phyloP scores from a whole-genome alignment of 2,329 filamentous ascomycete species.

The Aotearoamyces nothofagi region DNA sequence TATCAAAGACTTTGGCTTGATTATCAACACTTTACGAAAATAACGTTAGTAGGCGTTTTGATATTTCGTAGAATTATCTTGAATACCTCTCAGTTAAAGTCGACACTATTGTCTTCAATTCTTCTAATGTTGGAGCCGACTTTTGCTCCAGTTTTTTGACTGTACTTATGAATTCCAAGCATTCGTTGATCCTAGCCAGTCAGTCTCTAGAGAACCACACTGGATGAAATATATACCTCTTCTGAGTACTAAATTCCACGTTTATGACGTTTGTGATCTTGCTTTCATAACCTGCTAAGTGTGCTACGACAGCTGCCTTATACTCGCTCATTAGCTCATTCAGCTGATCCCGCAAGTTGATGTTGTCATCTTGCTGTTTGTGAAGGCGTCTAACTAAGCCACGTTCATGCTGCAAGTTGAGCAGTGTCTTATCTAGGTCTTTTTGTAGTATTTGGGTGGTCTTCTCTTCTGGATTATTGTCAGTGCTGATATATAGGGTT shows the following conservation, averaged over 20 bases:
- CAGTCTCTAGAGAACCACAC: neutral
- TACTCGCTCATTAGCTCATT: neutral
- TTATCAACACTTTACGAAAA: too few relatives aligned
- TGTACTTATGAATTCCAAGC: neutral
- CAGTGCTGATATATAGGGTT: too few relatives aligned
- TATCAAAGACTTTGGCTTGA: too few relatives aligned
- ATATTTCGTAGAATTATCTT: too few relatives aligned
- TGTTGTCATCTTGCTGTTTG: neutral
- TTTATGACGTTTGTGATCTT: neutral
- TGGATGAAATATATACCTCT: neutral
- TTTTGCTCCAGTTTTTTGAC: neutral
- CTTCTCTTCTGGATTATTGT: neutral
- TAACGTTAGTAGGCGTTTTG: too few relatives aligned
- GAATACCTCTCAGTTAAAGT: neutral
- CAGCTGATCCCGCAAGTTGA: neutral
- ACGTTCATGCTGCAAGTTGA: constrained; percentile 1
- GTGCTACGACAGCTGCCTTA: neutral
- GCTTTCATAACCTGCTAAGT: neutral
- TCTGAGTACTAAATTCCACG: neutral
- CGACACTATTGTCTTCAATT: neutral
- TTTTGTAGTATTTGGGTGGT: neutral
- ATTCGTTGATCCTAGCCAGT: neutral
- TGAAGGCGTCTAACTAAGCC: neutral
- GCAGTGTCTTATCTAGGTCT: neutral
- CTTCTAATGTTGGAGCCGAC: neutral